Evolutionary conservation across 2,329 filamentous ascomycete genomes (phyloP).

Genomic region (Aspergillus novoparasiticus): DNA sequence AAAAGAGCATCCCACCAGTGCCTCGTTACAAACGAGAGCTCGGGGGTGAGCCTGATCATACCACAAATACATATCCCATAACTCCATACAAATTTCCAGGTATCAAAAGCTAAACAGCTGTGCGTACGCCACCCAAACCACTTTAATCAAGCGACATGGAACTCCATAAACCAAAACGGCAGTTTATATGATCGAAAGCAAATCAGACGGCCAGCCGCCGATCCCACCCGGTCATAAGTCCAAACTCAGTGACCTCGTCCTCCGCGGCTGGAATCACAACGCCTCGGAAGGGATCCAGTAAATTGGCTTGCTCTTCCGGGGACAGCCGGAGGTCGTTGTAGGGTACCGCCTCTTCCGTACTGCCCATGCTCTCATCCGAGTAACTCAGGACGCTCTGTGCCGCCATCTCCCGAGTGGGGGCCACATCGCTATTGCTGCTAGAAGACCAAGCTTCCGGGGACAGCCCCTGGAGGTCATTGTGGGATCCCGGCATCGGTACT

Average conservation of each 20-base stretch:
- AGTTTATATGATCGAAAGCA: background rate
- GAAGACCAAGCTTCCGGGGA: conserved; percentile 44
- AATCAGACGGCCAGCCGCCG: conserved; percentile 36
- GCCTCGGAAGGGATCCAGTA: conserved; percentile 38
- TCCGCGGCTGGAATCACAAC: conserved; percentile 41
- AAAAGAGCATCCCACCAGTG: conserved; percentile 2
- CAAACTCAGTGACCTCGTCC: conserved; percentile 36
- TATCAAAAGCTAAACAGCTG: conserved; percentile 8
- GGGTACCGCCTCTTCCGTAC: conserved; percentile 49
- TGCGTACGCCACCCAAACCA: background rate
- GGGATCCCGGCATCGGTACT: conserved; percentile 20
- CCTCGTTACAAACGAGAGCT: background rate
- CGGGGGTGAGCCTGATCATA: background rate
- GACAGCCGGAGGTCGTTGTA: conserved; percentile 27
- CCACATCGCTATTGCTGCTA: conserved; percentile 41
- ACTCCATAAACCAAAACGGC: background rate
- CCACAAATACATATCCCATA: background rate
- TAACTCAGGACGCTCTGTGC: conserved; percentile 62
- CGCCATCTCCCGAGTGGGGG: conserved; percentile 28
- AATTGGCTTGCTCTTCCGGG: conserved; percentile 31
- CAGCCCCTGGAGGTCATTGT: conserved; percentile 38
- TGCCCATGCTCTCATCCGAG: conserved; percentile 62
- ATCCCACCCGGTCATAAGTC: conserved; percentile 35
- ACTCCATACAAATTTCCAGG: conserved; percentile 11
- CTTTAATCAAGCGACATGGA: background rate